Evolutionary conservation across 2,329 filamentous ascomycete species (phyloP).

Genomic region (Talaromyces sp.): DNA sequence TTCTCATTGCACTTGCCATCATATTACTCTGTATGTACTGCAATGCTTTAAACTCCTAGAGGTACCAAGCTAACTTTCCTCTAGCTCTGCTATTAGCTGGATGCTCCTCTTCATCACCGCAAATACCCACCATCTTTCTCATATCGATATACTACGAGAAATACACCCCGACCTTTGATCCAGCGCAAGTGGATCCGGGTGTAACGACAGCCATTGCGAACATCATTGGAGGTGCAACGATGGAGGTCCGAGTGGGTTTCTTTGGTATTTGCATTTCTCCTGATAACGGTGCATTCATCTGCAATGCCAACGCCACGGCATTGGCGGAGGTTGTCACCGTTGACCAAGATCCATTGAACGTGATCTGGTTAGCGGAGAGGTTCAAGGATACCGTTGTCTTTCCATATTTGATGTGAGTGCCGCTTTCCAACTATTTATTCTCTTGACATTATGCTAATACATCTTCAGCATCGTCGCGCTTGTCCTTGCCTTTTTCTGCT

Average conservation of each 20-base stretch:
- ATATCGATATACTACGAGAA: conserved; percentile 94
- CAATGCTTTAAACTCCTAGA: too few species aligned
- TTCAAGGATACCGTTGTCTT: conserved; percentile 99
- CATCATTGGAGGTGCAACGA: conserved; percentile 75
- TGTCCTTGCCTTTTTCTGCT: conserved; percentile 92
- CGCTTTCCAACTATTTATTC: neutral
- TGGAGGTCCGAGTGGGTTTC: conserved; percentile 92
- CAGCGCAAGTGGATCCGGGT: conserved; percentile 84
- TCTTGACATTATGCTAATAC: conserved; percentile 13
- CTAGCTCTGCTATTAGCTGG: conserved; percentile 85
- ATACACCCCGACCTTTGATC: conserved; percentile 75
- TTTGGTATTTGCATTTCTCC: conserved; percentile 96
- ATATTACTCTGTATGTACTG: conserved; percentile 79
- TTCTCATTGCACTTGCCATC: conserved; percentile 87
- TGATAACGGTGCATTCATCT: conserved; percentile 85
- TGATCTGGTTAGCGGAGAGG: conserved; percentile 93
- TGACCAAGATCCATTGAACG: conserved; percentile 90
- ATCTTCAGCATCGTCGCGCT: conserved; percentile 83
- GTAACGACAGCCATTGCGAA: conserved; percentile 80
- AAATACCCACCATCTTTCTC: conserved; percentile 94
- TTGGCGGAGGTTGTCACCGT: conserved; percentile 83
- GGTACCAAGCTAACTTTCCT: neutral
- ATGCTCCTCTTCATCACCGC: conserved; percentile 91
- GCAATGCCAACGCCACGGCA: conserved; percentile 93
- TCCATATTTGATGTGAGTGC: conserved; percentile 81